Evolutionary conservation across 495 filamentous ascomycete genomes (phyloP), one percentile per base, ranked within the genome.

Genomic region (Evansstolkia leycettana): DNA sequence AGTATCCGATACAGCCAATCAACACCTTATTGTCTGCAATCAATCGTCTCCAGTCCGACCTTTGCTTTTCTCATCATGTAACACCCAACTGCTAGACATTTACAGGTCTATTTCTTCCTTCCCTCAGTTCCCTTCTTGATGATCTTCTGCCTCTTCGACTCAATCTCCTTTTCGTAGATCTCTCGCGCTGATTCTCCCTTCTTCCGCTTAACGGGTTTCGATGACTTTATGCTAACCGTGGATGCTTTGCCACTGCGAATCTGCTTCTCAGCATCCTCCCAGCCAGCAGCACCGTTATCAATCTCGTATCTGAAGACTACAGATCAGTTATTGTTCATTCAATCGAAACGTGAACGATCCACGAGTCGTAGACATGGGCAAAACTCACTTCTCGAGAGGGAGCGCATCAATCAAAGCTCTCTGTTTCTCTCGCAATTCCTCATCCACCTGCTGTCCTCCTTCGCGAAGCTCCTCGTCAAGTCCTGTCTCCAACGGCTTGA

Each of bases 391-490:
- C 43, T 92, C 84, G 28, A 98, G 65, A 20, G 87, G 87, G 28
- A 96, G 59, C 42, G 84, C 76, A 64, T 94, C 82, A 42, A 95
- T 92, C 41, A 96, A 58, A 37, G 82, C 81, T 47, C 79, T 74
- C 57, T 89, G 83, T 61, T 82, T 82, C 57, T 78, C 74, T 43
- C 73, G 70, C 51, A 94, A 53, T 32, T 72, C 77, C 23, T 62
- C 62, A 43, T 88, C 52, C 13, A 82, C 69, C 54, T 90, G 75
- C 43, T 87, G 69, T 1, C 82, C 86, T 9, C 78, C 90, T 45
- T 90, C 81, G 33, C 75, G 77, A 20, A 96, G 68, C 51, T 99
- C 92, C 3, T 89, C 84, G n/a, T 84, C 75, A 14, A 95, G 54
- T n/a, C 61, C 60, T 36, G 66, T 68, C n/a, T 77, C 73, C 10